Base-by-base conservation (phyloP, 768 basidiomycete genomes). In the Peribolospora kevripleyi region DNA sequence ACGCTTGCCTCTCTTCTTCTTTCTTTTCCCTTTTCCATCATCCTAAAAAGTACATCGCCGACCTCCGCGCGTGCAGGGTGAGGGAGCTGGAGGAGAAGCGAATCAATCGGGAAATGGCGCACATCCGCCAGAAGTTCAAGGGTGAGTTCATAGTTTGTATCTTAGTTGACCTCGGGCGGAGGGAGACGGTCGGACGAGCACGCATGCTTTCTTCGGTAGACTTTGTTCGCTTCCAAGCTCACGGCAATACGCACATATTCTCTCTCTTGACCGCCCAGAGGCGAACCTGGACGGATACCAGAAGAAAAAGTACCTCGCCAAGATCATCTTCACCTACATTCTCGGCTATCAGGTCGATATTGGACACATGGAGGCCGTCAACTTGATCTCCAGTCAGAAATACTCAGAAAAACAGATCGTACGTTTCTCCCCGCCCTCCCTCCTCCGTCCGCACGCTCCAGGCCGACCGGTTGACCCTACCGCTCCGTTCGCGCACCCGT, bases 51-150 rank as follows among this genome's bases (percentile, higher is more conserved):
- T 93, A 97, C 75, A 98, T 98, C 67, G 90, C 91, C 67, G 93
- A 98, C 69, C 84, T 98, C 64, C 82, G 93, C 55, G 88, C 93
- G 51, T 91, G 91, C 51, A 74, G 91, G 56, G 90, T 97, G 25
- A 78, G 91, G 54, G 93, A 98, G 68, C 71, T 97, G 53, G 93
- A 98, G 66, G 91, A 97, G 74, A 97, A 95, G 70, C 74, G 93
- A 54, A 93, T 98, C 62, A 98, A 98, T 71, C 90, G 95, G 69
- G 93, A 98, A 71, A 97, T 98, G 93, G 93, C 93, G 0, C 95
- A 98, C 63, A 98, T 98, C 59, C 75, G 93, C 58, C 91, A 93
- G 74, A 87, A 91, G 69, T 97, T 98, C 74, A 95, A 95, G 75
- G 86, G 88, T 83, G 50, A 52, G 64, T 55, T 25, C 7, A 4